Evolutionary conservation across 139 green algal species (phyloP).

Genomic region (Picocystis salinarum): DNA sequence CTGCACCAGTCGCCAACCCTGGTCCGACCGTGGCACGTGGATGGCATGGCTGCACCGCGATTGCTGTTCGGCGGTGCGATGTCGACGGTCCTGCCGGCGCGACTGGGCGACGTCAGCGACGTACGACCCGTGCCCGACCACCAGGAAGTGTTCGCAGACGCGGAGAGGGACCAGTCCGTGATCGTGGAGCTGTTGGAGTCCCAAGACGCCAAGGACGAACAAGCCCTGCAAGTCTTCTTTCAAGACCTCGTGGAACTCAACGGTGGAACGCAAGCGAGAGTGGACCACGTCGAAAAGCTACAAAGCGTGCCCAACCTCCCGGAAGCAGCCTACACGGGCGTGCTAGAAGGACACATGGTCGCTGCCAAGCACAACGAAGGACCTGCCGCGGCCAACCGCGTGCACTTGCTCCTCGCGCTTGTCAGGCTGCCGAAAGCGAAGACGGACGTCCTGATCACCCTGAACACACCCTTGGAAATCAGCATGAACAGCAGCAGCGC

Average conservation of each 20-base stretch:
- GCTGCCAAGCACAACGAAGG: slow-evolving; percentile 13
- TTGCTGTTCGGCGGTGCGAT: slow-evolving; percentile 35
- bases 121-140: slow-evolving; percentile 39
- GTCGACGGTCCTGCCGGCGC: slow-evolving; percentile 14
- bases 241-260: slow-evolving; percentile 29
- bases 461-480: slow-evolving; percentile 36
- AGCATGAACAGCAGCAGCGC: slow-evolving; percentile 17
- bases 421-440: slow-evolving; percentile 26
- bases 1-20: too few relatives aligned
- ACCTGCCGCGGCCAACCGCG: slow-evolving; percentile 6
- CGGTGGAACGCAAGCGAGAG: slow-evolving; percentile 10
- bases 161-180: slow-evolving; percentile 33
- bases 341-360: neutral
- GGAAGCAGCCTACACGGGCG: neutral
- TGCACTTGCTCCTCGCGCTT: slow-evolving; percentile 18
- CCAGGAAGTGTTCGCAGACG: slow-evolving; percentile 44
- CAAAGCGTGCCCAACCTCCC: neutral
- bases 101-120: slow-evolving; percentile 31
- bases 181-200: slow-evolving; percentile 39
- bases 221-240: slow-evolving; percentile 16
- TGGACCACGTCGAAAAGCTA: slow-evolving; percentile 9
- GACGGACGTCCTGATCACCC: slow-evolving; percentile 28
- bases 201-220: slow-evolving; percentile 11
- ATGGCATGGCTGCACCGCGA: too few relatives aligned
- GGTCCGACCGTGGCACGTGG: too few relatives aligned